Base-by-base conservation (phyloP, 164 flowering plant species). In the Magnolia officinalis region DNA sequence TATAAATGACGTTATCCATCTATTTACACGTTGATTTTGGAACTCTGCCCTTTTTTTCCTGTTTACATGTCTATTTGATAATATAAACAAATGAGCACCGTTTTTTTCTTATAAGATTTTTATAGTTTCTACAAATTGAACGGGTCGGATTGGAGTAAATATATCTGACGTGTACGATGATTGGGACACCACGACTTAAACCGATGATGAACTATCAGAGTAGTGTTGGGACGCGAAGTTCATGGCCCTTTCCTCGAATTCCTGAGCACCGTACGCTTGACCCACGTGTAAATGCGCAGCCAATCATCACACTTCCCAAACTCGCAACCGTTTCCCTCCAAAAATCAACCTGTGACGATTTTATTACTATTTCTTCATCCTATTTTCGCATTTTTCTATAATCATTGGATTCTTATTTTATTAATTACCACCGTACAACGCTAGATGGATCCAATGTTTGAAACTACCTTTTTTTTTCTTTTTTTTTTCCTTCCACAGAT, bases 281-380 rank as follows among this genome's bases (percentile, higher is more conserved):
- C 72, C 58, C 19, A 50, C 59, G 29, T 50, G 58, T 0, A 20
- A 50, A n/a, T 45, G 0, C 51, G 20, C 72, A 19, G 52, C 70
- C 31, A 67, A 67, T 67, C 37, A 26, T 67, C 70, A 67, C 70
- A 26, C 37, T 67, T 23, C 70, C 70, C 70, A 13, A 67, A 23
- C 70, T 21, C 21, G 9, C 67, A 5, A 64, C 67, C 19, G 19
- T 64, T 64, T 19, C 67, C 23, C 19, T 19, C 20, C 21, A 64
- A 64, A 64, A 55, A 55, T 16, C 61, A 55, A 55, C 61, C 19
- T 16, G 10, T 55, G 61, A 55, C 61, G 45, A 37, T 37, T 37
- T 37, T 3, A 37, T 5, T 37, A 37, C 45, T 37, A 37, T 37
- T 37, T 37, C 45, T 55, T 55, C 61, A 55, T 52, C 14, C 10